phyloP scores from a whole-genome alignment of 202 grass and related monocot species.

The Setaria italica region DNA sequence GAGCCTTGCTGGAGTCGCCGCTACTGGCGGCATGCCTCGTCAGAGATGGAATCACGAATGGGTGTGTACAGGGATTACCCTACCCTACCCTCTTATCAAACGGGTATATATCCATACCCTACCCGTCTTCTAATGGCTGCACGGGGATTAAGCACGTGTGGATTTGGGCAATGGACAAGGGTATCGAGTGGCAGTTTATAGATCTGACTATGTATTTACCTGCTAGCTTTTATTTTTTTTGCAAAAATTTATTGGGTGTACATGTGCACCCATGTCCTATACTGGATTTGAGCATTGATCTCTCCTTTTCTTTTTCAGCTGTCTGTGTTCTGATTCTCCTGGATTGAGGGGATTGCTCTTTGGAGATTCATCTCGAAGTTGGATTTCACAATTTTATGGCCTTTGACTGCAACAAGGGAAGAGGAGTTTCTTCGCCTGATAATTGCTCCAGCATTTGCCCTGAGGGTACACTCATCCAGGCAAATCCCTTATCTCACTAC shows the following conservation, averaged over 20 bases:
- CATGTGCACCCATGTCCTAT: background rate
- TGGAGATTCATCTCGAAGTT: constrained; percentile 33
- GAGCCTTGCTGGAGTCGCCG: background rate
- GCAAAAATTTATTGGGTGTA: background rate
- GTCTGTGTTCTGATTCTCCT: constrained; percentile 36
- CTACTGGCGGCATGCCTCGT: no score
- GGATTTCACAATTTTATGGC: constrained; percentile 75
- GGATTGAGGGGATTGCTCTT: constrained; percentile 22
- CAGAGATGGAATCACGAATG: background rate
- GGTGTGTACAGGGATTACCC: no score
- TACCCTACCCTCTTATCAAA: background rate
- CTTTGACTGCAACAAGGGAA: constrained; percentile 71
- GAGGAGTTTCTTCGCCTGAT: constrained; percentile 57
- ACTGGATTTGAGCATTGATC: background rate
- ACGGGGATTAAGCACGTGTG: background rate
- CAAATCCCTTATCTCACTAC: background rate
- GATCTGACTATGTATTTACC: background rate
- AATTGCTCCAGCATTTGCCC: constrained; percentile 41
- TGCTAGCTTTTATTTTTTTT: background rate
- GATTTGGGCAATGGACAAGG: background rate
- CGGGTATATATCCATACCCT: background rate
- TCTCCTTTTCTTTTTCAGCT: constrained; percentile 17
- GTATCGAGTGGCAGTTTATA: background rate
- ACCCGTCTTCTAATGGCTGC: background rate
- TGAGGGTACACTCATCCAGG: constrained; percentile 43